Evolutionary conservation across 2,329 filamentous ascomycete genomes (phyloP).

Genomic region (Fusarium torreyae): DNA sequence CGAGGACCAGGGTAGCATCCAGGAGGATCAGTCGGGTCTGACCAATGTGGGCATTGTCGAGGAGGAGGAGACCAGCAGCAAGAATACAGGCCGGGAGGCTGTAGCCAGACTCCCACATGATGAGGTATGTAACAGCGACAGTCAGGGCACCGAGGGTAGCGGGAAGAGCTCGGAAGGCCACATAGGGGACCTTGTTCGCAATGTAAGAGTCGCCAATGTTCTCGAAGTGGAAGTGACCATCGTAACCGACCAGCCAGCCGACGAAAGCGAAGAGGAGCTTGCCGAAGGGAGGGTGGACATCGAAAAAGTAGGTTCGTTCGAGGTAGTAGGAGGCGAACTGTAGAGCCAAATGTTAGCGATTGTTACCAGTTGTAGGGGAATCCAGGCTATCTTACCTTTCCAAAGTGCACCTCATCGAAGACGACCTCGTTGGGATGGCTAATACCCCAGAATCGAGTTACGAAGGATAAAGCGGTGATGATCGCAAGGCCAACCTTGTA

Average conservation of each 20-base stretch:
- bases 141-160: conserved; percentile 93
- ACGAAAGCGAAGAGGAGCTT: conserved; percentile 98
- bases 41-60: conserved; percentile 98
- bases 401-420: conserved; percentile 99
- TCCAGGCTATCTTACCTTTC: conserved; percentile 79
- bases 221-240: conserved; percentile 97
- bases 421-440: conserved; percentile 96
- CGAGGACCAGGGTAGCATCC: conserved; percentile 92
- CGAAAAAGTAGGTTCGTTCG: conserved; percentile 98
- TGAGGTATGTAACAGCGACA: conserved; percentile 93
- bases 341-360: conserved; percentile 29
- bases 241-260: conserved; percentile 97
- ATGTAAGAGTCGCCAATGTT: conserved; percentile 99
- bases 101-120: conserved; percentile 99
- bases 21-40: conserved; percentile 96
- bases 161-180: conserved; percentile 94
- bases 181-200: conserved; percentile 95
- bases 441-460: conserved; percentile 96
- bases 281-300: conserved; percentile 97
- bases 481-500: conserved; percentile 84
- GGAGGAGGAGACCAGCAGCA: conserved; percentile 87
- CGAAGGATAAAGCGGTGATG: conserved; percentile 87
- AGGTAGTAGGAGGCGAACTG: conserved; percentile 87
- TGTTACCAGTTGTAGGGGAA: conserved; percentile 2
- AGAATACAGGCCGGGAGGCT: conserved; percentile 92